Conservation (phyloP, 148 eudicot genomes). For the Dysphania ambrosioides region DNA sequence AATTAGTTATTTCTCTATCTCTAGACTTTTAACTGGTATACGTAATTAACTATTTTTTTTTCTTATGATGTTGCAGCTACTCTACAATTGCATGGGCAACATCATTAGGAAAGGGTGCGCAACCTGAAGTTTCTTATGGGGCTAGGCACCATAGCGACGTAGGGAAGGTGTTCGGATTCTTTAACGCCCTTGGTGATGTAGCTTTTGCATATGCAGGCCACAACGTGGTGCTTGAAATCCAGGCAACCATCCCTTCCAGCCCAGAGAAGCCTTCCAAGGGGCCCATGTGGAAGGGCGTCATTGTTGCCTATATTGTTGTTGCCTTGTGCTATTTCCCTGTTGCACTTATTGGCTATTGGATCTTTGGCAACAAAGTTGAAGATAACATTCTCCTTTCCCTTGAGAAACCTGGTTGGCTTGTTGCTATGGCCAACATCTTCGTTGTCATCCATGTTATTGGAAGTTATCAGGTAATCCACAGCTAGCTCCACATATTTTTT, state of each 20-base stretch:
- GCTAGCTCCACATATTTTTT: too few species aligned
- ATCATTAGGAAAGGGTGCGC: constrained; percentile 32
- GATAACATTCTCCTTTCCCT: constrained; percentile 31
- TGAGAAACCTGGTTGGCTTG: constrained; percentile 32
- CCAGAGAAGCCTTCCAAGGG: constrained; percentile 38
- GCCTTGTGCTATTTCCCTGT: constrained; percentile 40
- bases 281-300: constrained; percentile 38
- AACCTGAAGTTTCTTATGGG: constrained; percentile 24
- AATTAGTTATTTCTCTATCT: too few species aligned
- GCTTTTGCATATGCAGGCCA: constrained; percentile 42
- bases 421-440: constrained; percentile 33
- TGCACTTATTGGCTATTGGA: constrained; percentile 28
- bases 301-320: constrained; percentile 36
- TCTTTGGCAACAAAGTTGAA: constrained; percentile 24
- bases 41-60: too few species aligned
- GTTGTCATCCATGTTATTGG: constrained; percentile 41
- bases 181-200: constrained; percentile 33
- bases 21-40: neutral
- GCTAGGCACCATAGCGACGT: neutral
- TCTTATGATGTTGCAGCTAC: constrained; percentile 19
- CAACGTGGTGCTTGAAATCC: constrained; percentile 37
- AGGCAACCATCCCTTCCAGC: constrained; percentile 37
- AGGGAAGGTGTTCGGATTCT: constrained; percentile 31
- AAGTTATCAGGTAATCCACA: constrained; percentile 37
- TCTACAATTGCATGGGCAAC: constrained; percentile 37